Evolutionary conservation across 2,329 filamentous ascomycete species (phyloP).

Genomic region (Coleophoma eucalyptorum): DNA sequence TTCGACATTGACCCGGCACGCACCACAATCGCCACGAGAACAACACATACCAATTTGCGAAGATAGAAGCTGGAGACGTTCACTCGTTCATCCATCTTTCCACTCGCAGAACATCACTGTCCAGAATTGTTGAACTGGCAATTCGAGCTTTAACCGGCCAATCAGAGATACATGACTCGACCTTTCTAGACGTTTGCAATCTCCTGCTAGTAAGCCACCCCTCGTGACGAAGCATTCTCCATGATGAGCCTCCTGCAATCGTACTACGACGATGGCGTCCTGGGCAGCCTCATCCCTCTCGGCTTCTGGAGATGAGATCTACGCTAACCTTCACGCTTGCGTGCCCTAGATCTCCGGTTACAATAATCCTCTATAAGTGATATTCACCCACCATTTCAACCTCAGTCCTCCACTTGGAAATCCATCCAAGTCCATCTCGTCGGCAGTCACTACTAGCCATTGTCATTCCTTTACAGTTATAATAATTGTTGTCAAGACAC

Average conservation of each 20-base stretch:
- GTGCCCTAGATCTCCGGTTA: constrained; percentile 6
- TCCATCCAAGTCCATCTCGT: constrained; percentile 9
- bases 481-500: constrained; percentile 17
- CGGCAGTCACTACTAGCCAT: constrained; percentile 20
- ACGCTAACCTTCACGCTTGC: not conserved
- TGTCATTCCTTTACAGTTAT: constrained; percentile 25
- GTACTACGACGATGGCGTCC: not conserved
- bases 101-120: constrained; percentile 10
- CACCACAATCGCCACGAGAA: constrained; percentile 1
- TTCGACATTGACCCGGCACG: constrained; percentile 15
- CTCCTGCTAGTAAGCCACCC: constrained; percentile 14
- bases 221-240: constrained; percentile 12
- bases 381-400: constrained; percentile 14
- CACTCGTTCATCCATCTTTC: constrained; percentile 30
- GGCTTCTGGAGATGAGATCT: not conserved
- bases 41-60: constrained; percentile 8
- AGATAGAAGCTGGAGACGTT: constrained; percentile 29
- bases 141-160: constrained; percentile 10
- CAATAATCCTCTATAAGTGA: constrained; percentile 13
- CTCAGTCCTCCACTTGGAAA: constrained; percentile 15
- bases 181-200: constrained; percentile 8
- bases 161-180: constrained; percentile 11
- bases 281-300: constrained; percentile 1
- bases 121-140: too few relatives aligned
- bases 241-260: not conserved